Evolutionary conservation across 2,329 filamentous ascomycete species (phyloP), one percentile per base, ranked within the genome.

Genomic region (Didymella lethalis): DNA sequence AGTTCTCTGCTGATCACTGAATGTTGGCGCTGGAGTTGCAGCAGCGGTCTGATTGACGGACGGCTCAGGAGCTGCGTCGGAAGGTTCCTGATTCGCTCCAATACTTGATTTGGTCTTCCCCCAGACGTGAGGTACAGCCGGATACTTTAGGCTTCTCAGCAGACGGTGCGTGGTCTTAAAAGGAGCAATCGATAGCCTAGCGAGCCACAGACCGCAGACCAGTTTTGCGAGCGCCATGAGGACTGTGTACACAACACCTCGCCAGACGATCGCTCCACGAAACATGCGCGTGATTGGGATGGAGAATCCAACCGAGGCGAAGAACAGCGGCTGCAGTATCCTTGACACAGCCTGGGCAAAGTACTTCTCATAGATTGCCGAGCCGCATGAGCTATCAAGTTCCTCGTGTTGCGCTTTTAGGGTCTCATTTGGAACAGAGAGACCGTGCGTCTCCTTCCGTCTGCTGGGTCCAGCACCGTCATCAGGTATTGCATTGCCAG

Each of bases 271-370:
- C 0, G 77, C 68, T 0, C 85, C 85, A 0, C 74, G 72, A 66
- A 93, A 94, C 81, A 95, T 87, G 6, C 85, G 77, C 0, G 84
- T 85, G 29, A 94, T 88, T 0, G 91, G 91, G 1, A 95, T 90
- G 0, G 90, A 88, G 70, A 94, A 93, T 0, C 91, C 91, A 34
- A 94, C 89, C 0, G 84, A 86, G 2, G 84, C 90, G 68, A 93
- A 93, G 76, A 93, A 93, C 57, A 92, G 83, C 0, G 90, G 90
- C 48, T 86, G 86, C 0, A 93, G 73, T 0, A 93, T 79, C 8
- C 79, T 79, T 2, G 84, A 71, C 0, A 83, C 76, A 0, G 80
- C 72, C 23, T 77, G 70, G 8, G 75, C 70, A 65, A 81, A 85
- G 67, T 82, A 84, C n/a, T 64, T 70, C 29, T 81, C 72, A 58